Conservation (phyloP, 352 stramenopile species). For the Pythium myriotylum region DNA sequence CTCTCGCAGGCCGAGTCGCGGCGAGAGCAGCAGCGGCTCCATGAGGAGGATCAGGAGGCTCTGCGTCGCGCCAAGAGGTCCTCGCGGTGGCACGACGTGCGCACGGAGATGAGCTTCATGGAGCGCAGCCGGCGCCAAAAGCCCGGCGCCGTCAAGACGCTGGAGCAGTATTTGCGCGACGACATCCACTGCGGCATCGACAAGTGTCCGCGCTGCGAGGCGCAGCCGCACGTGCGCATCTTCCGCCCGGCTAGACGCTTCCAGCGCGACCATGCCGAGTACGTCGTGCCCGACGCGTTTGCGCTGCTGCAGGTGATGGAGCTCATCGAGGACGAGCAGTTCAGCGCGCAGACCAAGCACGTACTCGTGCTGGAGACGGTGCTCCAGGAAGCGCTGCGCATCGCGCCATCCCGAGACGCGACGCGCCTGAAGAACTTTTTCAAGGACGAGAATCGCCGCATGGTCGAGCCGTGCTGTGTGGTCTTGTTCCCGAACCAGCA, state of each 20-base stretch:
- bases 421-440: slow-evolving; percentile 73
- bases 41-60: slow-evolving; percentile 24
- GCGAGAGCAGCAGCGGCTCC: slow-evolving; percentile 27
- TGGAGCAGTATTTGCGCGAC: slow-evolving; percentile 71
- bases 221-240: slow-evolving; percentile 9
- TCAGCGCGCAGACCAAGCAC: slow-evolving; percentile 39
- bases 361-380: slow-evolving; percentile 80
- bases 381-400: slow-evolving; percentile 54
- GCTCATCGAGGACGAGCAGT: slow-evolving; percentile 61
- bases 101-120: slow-evolving; percentile 63
- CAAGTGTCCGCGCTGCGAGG: slow-evolving; percentile 46
- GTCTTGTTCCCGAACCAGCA: slow-evolving; percentile 77
- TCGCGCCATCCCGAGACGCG: slow-evolving; percentile 69
- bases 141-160: slow-evolving; percentile 63
- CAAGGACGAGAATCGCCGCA: slow-evolving; percentile 48
- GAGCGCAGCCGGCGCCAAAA: slow-evolving; percentile 79
- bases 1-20: slow-evolving; percentile 30
- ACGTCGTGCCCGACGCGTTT: slow-evolving; percentile 74
- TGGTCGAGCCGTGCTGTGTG: slow-evolving; percentile 45
- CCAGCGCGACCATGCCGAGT: slow-evolving; percentile 43
- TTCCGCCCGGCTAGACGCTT: slow-evolving; percentile 36
- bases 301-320: slow-evolving; percentile 78
- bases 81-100: slow-evolving; percentile 53
- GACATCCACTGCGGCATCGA: slow-evolving; percentile 75
- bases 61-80: slow-evolving; percentile 7